Conservation (phyloP, 768 basidiomycete genomes). For the Tricholoma flavovirens region DNA sequence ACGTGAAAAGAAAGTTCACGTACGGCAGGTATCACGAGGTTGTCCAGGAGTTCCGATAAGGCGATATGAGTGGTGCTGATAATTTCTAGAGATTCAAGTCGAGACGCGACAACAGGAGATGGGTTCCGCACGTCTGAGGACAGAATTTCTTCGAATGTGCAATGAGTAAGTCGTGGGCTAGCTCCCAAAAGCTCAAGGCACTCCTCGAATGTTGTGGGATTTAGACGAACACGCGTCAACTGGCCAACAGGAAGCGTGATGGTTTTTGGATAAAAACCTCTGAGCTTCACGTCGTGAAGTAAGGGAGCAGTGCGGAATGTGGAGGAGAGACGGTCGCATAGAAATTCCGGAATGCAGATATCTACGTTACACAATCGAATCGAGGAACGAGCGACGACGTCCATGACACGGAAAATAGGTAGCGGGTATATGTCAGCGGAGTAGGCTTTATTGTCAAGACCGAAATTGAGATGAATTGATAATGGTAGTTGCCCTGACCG, state of each 20-base stretch:
- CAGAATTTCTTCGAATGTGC: constrained; percentile 14
- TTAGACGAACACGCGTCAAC: constrained; percentile 12
- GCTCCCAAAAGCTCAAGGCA: constrained; percentile 11
- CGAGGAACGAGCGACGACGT: constrained; percentile 11
- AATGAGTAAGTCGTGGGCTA: constrained; percentile 12
- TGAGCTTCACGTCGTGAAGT: constrained; percentile 10
- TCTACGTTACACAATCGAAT: constrained; percentile 12
- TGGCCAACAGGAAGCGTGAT: constrained; percentile 11
- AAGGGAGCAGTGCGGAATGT: constrained; percentile 11
- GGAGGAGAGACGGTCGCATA: constrained; percentile 8
- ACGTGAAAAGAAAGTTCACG: constrained; percentile 13
- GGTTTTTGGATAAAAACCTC: constrained; percentile 10
- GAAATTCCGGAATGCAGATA: constrained; percentile 15
- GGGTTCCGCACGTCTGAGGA: constrained; percentile 16
- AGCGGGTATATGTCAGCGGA: not conserved
- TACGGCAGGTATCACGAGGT: constrained; percentile 8
- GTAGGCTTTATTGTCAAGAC: not conserved
- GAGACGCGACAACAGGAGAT: constrained; percentile 8
- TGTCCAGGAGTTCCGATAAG: constrained; percentile 17
- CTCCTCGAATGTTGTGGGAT: constrained; percentile 16
- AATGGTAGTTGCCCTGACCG: constrained; percentile 22
- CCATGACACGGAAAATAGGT: constrained; percentile 12
- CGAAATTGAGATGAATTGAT: constrained; percentile 10
- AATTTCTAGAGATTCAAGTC: constrained; percentile 12
- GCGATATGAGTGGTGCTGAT: constrained; percentile 13